Evolutionary conservation across 2,329 filamentous ascomycete species (phyloP), one percentile per base, ranked within the genome.

Genomic region (Cladosporium sp.): DNA sequence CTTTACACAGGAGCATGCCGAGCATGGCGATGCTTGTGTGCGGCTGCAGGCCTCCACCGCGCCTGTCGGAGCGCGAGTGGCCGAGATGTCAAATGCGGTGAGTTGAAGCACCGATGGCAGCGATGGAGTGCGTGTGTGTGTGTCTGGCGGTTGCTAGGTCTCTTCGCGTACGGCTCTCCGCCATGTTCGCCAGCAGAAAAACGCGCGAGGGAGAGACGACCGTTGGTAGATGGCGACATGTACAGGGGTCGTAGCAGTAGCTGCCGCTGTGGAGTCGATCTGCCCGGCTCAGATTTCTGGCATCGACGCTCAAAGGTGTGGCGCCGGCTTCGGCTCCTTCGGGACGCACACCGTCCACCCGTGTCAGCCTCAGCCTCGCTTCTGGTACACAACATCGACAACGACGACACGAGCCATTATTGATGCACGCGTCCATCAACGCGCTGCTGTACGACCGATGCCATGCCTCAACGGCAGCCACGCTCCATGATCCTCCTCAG

Each of bases 91-190:
- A 3, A n/a, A 29, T 23, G 55, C 61, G 61, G 61, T 26, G 61
- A 63, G 50, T 29, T 18, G 46, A 52, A 18, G 35, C 31, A 26
- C 35, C 56, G 37, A 40, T 44, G 56, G 56, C 21, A 28, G 37
- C 37, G 56, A 35, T 57, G 21, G 2, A 18, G 55, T 40, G 55
- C 16, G 29, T 18, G 26, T 35, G 14, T 8, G n/a, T 57, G 53
- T 35, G 23, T n/a, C 55, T 37, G 55, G n/a, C 23, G 55, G 31
- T 57, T 23, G 31, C 55, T 57, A 21, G 55, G 52, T 5, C 16
- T 57, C 6, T 21, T 33, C 37, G 31, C 21, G 29, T 63, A 46
- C 61, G 61, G 61, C 50, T 63, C 61, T 63, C 61, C 61, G 61
- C 61, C 29, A 35, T 55, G 26, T 46, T 56, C 33, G 31, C 59